Percentiles rank a stretch among this genome's conserved stretches.
Conservation (phyloP, 495 filamentous ascomycete genomes). For the Xylaria scruposa region DNA sequence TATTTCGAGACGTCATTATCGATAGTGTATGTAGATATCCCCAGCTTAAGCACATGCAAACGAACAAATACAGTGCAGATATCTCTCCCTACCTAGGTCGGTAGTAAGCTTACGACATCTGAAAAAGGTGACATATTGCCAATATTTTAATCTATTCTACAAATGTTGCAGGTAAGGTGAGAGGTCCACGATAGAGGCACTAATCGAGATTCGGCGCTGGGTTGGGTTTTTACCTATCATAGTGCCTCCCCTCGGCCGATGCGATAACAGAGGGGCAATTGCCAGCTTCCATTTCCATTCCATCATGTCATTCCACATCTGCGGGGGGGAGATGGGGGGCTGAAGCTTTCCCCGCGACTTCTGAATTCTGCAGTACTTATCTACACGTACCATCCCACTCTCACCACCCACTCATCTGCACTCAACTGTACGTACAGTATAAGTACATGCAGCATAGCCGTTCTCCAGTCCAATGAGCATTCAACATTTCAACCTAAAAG, state of each 20-base stretch:
- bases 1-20: neutral
- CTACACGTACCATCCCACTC: neutral
- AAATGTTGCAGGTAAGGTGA: neutral
- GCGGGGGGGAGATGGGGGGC: neutral
- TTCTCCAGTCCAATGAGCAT: neutral
- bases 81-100: neutral
- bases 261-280: conserved; percentile 9
- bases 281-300: neutral
- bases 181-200: neutral
- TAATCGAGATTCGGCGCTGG: conserved; percentile 2
- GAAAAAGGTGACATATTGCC: neutral
- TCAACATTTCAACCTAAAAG: neutral
- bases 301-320: conserved; percentile 13
- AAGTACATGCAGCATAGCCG: neutral
- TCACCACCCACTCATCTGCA: neutral
- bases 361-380: neutral
- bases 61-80: neutral
- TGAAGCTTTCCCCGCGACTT: conserved; percentile 5
- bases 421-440: neutral
- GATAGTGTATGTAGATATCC: neutral
- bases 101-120: neutral
- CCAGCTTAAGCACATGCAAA: no score
- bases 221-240: neutral
- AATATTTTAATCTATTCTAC: neutral
- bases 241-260: neutral